A percentile compares a stretch with the other conserved stretches of the same genome.
phyloP scores from a whole-genome alignment of 2,329 filamentous ascomycete genomes.

The Neonectria magnoliae region DNA sequence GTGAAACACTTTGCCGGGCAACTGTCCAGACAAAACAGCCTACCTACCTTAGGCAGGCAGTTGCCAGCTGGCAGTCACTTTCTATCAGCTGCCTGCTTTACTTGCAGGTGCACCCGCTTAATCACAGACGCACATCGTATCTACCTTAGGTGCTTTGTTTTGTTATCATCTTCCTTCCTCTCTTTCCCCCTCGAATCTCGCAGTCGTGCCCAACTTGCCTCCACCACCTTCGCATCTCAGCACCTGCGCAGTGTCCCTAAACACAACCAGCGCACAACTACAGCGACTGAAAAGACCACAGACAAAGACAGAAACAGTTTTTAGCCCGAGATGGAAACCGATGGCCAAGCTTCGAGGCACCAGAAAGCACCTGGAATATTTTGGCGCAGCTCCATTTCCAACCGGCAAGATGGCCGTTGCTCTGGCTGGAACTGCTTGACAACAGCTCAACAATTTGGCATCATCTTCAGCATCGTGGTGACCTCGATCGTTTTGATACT shows the following conservation, averaged over 20 bases:
- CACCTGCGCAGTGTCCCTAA: neutral
- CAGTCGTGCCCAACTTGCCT: neutral
- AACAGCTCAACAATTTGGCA: slow-evolving; percentile 49
- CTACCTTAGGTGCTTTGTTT: neutral
- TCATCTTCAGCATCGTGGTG: slow-evolving; percentile 51
- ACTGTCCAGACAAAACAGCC: no score
- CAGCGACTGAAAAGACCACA: neutral
- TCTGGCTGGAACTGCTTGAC: slow-evolving; percentile 54
- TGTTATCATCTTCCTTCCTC: neutral
- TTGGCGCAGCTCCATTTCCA: neutral
- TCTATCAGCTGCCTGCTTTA: slow-evolving; percentile 10
- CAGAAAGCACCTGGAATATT: no score
- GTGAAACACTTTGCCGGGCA: neutral
- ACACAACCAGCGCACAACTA: neutral
- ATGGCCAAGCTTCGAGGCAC: no score
- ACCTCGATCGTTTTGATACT: slow-evolving; percentile 43
- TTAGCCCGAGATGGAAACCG: neutral
- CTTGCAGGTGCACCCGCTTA: neutral
- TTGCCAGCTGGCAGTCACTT: slow-evolving; percentile 27
- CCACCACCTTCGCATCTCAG: no score
- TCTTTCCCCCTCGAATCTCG: neutral
- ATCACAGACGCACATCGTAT: neutral
- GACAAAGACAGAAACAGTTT: neutral
- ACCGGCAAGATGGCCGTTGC: slow-evolving; percentile 33
- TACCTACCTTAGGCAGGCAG: no score